phyloP scores from a whole-genome alignment of 345 rosid genomes.

The Iberis pinnata region DNA sequence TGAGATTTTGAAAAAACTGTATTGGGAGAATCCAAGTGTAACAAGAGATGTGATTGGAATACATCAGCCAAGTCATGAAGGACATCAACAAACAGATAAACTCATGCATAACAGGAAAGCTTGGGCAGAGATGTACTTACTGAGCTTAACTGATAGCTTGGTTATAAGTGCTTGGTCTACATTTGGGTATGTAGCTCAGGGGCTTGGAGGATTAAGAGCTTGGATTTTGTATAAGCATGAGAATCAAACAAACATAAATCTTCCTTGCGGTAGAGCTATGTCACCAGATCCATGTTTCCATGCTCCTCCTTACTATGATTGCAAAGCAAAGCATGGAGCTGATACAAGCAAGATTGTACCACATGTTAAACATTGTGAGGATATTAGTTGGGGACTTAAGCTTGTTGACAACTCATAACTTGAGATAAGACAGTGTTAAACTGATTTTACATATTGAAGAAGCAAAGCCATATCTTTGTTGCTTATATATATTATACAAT shows the following conservation, averaged over 20 bases:
- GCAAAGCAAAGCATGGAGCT: slow-evolving; percentile 51
- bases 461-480: too few relatives aligned
- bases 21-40: slow-evolving; percentile 55
- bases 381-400: slow-evolving; percentile 70
- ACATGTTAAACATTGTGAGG: slow-evolving; percentile 64
- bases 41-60: slow-evolving; percentile 48
- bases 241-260: slow-evolving; percentile 36
- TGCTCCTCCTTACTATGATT: slow-evolving; percentile 64
- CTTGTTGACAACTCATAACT: slow-evolving; percentile 40
- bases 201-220: slow-evolving; percentile 60
- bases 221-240: slow-evolving; percentile 64
- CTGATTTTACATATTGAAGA: too few relatives aligned
- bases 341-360: slow-evolving; percentile 52
- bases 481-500: too few relatives aligned
- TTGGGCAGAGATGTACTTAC: slow-evolving; percentile 69
- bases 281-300: slow-evolving; percentile 82
- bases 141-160: slow-evolving; percentile 46
- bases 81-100: slow-evolving; percentile 52
- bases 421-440: neutral
- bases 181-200: slow-evolving; percentile 73
- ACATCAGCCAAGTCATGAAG: slow-evolving; percentile 71
- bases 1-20: slow-evolving; percentile 44
- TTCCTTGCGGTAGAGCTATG: slow-evolving; percentile 53
- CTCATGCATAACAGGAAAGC: slow-evolving; percentile 57
- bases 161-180: slow-evolving; percentile 74